A percentile compares a stretch with the other conserved stretches of the same genome.
Conservation (phyloP, 352 stramenopile species). For the Globisporangium mamillatum region DNA sequence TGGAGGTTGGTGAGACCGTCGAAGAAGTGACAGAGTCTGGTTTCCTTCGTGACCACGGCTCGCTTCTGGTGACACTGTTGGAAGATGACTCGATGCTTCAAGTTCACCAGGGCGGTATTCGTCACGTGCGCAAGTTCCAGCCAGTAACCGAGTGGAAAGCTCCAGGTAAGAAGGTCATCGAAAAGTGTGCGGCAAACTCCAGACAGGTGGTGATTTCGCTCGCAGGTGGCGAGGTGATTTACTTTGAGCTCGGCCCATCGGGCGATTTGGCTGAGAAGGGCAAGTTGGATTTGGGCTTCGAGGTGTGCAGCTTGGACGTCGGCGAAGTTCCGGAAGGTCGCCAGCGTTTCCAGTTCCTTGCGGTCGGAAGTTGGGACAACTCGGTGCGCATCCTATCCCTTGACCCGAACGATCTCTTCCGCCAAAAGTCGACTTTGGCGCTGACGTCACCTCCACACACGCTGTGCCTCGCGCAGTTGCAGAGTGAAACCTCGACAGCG, state of each 20-base stretch:
- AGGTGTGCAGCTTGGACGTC: constrained; percentile 98
- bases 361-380: constrained; percentile 93
- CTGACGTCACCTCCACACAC: constrained; percentile 83
- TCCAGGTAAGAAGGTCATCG: constrained; percentile 96
- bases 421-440: constrained; percentile 79
- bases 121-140: constrained; percentile 93
- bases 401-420: constrained; percentile 89
- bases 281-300: constrained; percentile 93
- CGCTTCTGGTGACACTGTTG: constrained; percentile 93
- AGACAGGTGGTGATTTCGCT: constrained; percentile 97
- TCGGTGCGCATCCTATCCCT: constrained; percentile 94
- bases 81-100: constrained; percentile 96
- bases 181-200: constrained; percentile 95
- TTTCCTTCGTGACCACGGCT: constrained; percentile 94
- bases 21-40: constrained; percentile 96
- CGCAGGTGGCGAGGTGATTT: constrained; percentile 95
- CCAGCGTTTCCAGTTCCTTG: constrained; percentile 94
- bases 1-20: constrained; percentile 96
- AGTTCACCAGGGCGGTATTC: constrained; percentile 94
- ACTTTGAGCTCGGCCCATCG: constrained; percentile 96
- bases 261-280: constrained; percentile 93
- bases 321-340: constrained; percentile 92
- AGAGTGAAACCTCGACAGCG: constrained; percentile 64
- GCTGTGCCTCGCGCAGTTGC: constrained; percentile 73
- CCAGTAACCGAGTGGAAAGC: constrained; percentile 96